A percentile compares a stretch with the other conserved stretches of the same genome.
phyloP scores from a whole-genome alignment of 1,284 basidiomycete species.

The Phellopilus nigrolimitatus region DNA sequence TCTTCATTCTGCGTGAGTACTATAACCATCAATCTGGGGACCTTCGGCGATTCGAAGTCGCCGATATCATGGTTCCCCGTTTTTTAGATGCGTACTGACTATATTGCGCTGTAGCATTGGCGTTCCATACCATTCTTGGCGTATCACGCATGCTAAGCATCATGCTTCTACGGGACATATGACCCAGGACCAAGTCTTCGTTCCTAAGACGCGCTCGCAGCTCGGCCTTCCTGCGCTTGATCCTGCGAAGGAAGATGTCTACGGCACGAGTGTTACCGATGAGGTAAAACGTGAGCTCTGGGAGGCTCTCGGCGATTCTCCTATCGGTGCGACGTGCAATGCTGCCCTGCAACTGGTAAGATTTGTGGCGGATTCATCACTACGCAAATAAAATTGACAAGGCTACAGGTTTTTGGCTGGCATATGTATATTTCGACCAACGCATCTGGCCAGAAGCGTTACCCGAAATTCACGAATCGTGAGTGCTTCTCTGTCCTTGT shows the following conservation, averaged over 20 bases:
- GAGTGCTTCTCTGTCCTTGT: conserved; percentile 30
- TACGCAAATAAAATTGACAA: conserved; percentile 15
- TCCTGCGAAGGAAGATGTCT: conserved; percentile 61
- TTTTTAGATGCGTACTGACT: too few relatives aligned
- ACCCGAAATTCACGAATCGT: conserved; percentile 84
- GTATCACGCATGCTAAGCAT: conserved; percentile 94
- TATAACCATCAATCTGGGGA: not conserved
- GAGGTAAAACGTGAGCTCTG: conserved; percentile 75
- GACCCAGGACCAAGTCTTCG: conserved; percentile 96
- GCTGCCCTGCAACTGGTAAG: conserved; percentile 67
- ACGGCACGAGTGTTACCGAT: conserved; percentile 65
- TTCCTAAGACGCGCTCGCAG: conserved; percentile 84
- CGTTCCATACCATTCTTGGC: conserved; percentile 98
- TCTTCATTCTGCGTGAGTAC: conserved; percentile 82
- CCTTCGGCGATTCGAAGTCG: too few relatives aligned
- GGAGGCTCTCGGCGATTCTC: conserved; percentile 93
- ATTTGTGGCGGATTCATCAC: not conserved
- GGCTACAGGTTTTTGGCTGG: conserved; percentile 80
- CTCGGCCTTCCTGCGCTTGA: conserved; percentile 60
- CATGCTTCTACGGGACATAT: conserved; percentile 95
- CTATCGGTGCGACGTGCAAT: conserved; percentile 70
- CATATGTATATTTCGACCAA: conserved; percentile 83
- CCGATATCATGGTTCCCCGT: not conserved
- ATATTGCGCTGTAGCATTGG: conserved; percentile 82
- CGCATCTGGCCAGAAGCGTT: conserved; percentile 84